Percentiles rank a stretch among this genome's conserved stretches.
Evolutionary conservation across 164 flowering plant species (phyloP).

Genomic region (grape (Vitis vinifera)): DNA sequence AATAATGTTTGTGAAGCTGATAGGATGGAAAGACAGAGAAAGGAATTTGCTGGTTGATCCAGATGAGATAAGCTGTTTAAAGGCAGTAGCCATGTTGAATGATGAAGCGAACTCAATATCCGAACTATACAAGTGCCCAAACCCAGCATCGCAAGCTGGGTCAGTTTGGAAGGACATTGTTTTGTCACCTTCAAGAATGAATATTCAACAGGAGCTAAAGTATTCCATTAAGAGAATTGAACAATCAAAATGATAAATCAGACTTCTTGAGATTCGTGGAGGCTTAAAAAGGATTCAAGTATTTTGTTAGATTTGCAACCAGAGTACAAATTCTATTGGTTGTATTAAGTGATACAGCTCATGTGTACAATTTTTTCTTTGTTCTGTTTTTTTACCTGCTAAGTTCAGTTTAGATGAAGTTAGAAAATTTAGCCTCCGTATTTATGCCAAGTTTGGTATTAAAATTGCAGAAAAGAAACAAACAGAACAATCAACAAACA

Average conservation of each 20-base stretch:
- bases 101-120: conserved; percentile 61
- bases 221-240: conserved; percentile 58
- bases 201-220: conserved; percentile 72
- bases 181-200: conserved; percentile 65
- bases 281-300: neutral
- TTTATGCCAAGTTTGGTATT: no score
- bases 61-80: conserved; percentile 56
- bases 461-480: no score
- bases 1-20: conserved; percentile 41
- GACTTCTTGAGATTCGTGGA: neutral
- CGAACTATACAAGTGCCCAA: conserved; percentile 52
- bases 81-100: conserved; percentile 49
- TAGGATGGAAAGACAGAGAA: conserved; percentile 82
- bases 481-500: no score
- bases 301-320: neutral
- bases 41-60: conserved; percentile 71
- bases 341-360: no score
- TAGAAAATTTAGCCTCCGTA: no score
- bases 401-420: no score
- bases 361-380: no score
- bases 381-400: no score
- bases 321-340: no score
- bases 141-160: conserved; percentile 52
- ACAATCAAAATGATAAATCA: conserved; percentile 14
- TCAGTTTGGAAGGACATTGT: conserved; percentile 81